Conservation (phyloP, 495 filamentous ascomycete species). For the Penicillium verhagenii region DNA sequence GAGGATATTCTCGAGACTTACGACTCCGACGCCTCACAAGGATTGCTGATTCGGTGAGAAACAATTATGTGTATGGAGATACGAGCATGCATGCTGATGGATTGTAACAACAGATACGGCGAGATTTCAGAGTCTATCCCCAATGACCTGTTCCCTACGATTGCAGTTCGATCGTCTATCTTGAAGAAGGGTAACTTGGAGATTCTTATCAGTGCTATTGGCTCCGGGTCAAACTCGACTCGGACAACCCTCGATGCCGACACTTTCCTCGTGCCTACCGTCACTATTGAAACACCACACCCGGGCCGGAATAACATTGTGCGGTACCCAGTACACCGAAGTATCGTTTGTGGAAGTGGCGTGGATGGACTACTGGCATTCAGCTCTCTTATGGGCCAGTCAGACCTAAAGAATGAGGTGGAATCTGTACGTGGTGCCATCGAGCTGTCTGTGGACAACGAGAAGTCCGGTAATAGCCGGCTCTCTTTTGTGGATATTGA, state of each 20-base stretch:
- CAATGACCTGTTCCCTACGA: conserved; percentile 50
- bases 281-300: conserved; percentile 63
- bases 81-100: background rate
- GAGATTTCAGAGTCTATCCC: conserved; percentile 43
- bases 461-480: conserved; percentile 27
- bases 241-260: conserved; percentile 52
- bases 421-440: conserved; percentile 55
- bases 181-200: conserved; percentile 71
- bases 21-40: conserved; percentile 43
- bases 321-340: conserved; percentile 82
- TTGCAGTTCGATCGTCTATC: conserved; percentile 65
- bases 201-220: conserved; percentile 66
- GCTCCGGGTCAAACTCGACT: conserved; percentile 35
- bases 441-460: conserved; percentile 42
- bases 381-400: conserved; percentile 41
- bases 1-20: conserved; percentile 61
- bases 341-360: conserved; percentile 71
- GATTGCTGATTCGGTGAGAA: conserved; percentile 57
- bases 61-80: background rate
- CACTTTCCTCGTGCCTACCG: conserved; percentile 66
- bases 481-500: conserved; percentile 54
- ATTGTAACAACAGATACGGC: conserved; percentile 46
- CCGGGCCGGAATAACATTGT: conserved; percentile 61
- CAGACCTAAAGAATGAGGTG: conserved; percentile 34
- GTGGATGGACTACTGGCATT: conserved; percentile 53